phyloP scores from a whole-genome alignment of 495 filamentous ascomycete genomes.

The Penicillium canescens region DNA sequence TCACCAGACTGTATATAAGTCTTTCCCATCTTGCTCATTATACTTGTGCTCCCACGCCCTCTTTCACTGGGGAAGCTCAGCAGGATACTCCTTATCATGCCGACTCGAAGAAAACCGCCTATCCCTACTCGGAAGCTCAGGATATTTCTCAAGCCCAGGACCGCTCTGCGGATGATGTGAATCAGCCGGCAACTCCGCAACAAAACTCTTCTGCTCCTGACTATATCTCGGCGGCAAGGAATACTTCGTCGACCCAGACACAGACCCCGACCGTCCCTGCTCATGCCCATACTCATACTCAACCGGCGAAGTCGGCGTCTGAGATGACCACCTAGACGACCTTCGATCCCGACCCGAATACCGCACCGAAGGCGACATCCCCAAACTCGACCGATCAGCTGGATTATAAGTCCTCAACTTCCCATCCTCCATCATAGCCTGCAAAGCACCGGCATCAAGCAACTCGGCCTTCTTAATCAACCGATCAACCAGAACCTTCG shows the following conservation, averaged over 20 bases:
- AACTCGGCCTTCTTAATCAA: slow-evolving; percentile 60
- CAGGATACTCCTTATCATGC: slow-evolving; percentile 1
- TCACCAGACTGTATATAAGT: no score
- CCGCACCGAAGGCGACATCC: background rate
- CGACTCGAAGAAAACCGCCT: background rate
- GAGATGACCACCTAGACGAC: background rate
- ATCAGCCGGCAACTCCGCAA: slow-evolving; percentile 13
- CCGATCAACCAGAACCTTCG: slow-evolving; percentile 63
- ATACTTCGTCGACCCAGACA: background rate
- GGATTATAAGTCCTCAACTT: slow-evolving; percentile 31
- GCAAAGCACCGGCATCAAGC: slow-evolving; percentile 27
- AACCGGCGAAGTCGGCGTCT: background rate
- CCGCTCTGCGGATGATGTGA: slow-evolving; percentile 1
- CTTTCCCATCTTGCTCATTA: no score
- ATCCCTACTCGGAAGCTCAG: slow-evolving; percentile 7
- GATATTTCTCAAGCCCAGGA: background rate
- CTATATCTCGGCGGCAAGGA: background rate
- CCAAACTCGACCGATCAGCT: slow-evolving; percentile 15
- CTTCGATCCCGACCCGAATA: background rate
- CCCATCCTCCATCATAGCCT: slow-evolving; percentile 28
- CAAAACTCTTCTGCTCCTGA: background rate
- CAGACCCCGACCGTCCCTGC: background rate
- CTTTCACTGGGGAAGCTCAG: slow-evolving; percentile 1
- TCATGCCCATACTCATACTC: background rate
- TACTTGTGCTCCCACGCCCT: no score